Evolutionary conservation across 225 moss, liverwort and hornwort species (phyloP).

Genomic region (Neckera pumila): DNA sequence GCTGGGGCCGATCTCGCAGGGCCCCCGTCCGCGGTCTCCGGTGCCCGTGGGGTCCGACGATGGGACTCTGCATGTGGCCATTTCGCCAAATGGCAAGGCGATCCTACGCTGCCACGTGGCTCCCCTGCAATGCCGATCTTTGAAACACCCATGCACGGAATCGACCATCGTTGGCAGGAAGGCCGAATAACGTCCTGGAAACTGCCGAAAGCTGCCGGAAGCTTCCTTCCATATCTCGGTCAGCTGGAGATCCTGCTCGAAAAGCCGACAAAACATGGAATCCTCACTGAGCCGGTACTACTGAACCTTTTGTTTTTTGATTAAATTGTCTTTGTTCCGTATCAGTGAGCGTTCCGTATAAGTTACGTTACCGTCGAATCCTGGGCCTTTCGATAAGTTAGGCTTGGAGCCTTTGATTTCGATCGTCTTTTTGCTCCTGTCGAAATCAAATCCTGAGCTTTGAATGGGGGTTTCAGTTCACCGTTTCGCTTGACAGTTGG

Average conservation of each 20-base stretch:
- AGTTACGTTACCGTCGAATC: neutral
- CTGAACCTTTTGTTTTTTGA: neutral
- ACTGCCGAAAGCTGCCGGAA: neutral
- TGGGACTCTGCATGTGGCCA: neutral
- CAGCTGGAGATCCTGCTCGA: neutral
- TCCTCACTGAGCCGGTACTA: neutral
- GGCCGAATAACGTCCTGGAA: neutral
- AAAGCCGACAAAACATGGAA: neutral
- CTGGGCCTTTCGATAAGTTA: too few relatives aligned
- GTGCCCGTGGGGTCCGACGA: neutral
- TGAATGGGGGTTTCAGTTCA: neutral
- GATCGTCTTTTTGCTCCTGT: neutral
- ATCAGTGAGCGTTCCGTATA: too few relatives aligned
- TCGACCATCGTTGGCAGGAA: neutral
- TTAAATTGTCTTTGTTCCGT: too few relatives aligned
- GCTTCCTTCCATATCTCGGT: neutral
- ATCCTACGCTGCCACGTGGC: neutral
- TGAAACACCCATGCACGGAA: neutral
- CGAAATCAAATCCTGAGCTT: neutral
- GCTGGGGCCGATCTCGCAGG: neutral
- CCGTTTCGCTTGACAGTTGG: neutral
- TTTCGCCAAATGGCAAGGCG: neutral
- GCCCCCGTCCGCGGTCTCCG: neutral
- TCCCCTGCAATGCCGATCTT: too few relatives aligned
- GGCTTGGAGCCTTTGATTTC: neutral